Base-by-base conservation (phyloP, 805 yeast species). In the Candida parachauliodes region DNA sequence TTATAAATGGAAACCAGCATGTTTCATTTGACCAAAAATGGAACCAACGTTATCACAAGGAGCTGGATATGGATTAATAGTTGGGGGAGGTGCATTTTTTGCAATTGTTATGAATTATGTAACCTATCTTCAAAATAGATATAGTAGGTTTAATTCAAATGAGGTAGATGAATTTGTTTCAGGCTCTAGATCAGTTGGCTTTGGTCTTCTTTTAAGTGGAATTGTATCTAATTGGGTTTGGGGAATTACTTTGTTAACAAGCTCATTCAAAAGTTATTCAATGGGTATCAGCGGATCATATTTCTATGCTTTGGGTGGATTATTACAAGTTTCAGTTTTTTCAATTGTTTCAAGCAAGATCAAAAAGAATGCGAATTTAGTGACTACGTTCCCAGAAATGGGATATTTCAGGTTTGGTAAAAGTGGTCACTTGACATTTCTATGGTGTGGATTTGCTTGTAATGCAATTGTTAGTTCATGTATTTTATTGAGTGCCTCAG, bases 401-500 rank as follows among this genome's bases (percentile, higher is more conserved):
- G 54, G 48, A 2, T 50, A 45, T 32, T 47, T 54, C 33, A 40
- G 64, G 21, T 58, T 51, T 46, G 64, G 65, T 8, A 50, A 46
- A 8, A 47, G 46, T 17, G 59, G 56, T 12, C 62, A 57, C 36
- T 37, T 55, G 36, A 41, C 48, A 8, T 57, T 51, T 33, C 40
- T 55, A 30, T 45, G 48, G 41, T 54, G 50, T 36, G 57, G 58
- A 6, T 39, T 57, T 15, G 47, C 47, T 5, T 51, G 55, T 25
- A 57, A 24, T 50, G 47, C 54, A 2, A 39, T 52, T 26, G 51
- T 49, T 14, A 43, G 55, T 19, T 41, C 54, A 4, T 50, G 51
- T 32, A 45, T 52, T 16, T 39, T 54, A 18, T 38, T 54, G 10
- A 54, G 54, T 41, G 95, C 95, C 16, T 78, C 91, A 28, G 88